Percentiles rank a stretch among this genome's conserved stretches.
Evolutionary conservation across 176 grass and related monocot genomes (phyloP).

Genomic region (Eremochloa ophiuroides): DNA sequence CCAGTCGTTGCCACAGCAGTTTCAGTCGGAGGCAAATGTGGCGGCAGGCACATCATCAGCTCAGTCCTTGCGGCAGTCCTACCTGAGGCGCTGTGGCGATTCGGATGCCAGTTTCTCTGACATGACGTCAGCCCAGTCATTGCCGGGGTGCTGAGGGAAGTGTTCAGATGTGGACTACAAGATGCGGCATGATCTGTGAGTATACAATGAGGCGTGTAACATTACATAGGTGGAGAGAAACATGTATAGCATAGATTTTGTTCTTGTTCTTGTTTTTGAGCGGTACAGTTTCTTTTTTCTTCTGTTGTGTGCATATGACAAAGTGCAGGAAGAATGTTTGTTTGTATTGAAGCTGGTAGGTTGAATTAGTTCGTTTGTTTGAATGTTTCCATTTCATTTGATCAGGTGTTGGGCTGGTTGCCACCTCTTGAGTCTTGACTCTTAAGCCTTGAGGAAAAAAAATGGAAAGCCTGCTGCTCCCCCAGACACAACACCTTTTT

Average conservation of each 20-base stretch:
- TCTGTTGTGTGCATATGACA: slow-evolving; percentile 9
- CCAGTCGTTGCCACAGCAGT: slow-evolving; percentile 58
- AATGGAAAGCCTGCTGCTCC: no score
- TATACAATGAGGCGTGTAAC: slow-evolving; percentile 11
- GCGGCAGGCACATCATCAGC: slow-evolving; percentile 43
- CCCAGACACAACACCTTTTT: no score
- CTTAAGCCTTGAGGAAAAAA: no score
- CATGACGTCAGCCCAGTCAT: slow-evolving; percentile 64
- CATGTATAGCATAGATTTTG: background rate
- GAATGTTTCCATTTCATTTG: no score
- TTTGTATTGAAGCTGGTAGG: no score
- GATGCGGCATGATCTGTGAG: background rate
- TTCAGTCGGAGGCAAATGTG: slow-evolving; percentile 39
- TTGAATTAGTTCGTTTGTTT: no score
- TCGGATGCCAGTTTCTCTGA: slow-evolving; percentile 64
- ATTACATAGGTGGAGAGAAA: background rate
- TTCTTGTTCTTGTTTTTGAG: background rate
- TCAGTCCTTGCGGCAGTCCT: slow-evolving; percentile 68
- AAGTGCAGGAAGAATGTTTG: no score
- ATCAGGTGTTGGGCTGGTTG: no score
- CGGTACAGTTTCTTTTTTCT: background rate
- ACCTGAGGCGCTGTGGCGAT: slow-evolving; percentile 55
- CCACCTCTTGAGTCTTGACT: no score
- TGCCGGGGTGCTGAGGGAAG: slow-evolving; percentile 61
- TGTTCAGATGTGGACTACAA: background rate